Evolutionary conservation across 768 basidiomycete genomes (phyloP).

Genomic region (Paxillus involutus): DNA sequence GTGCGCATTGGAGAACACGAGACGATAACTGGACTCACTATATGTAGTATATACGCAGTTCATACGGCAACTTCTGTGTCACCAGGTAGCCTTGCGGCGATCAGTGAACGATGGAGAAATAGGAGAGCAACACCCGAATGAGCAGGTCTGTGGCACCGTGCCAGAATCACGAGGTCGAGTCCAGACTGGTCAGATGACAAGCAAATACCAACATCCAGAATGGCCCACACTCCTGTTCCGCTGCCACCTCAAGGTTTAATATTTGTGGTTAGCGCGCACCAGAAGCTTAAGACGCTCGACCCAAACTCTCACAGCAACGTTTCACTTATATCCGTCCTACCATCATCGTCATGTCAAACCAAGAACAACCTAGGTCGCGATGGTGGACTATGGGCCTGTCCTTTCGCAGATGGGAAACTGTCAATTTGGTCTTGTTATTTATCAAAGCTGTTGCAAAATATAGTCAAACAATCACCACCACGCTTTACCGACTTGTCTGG

Average conservation of each 20-base stretch:
- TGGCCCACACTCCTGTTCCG: constrained; percentile 9
- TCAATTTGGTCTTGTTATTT: constrained; percentile 35
- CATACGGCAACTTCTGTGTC: no score
- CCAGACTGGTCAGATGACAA: neutral
- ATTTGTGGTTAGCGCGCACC: neutral
- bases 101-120: neutral
- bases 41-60: no score
- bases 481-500: constrained; percentile 21
- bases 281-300: neutral
- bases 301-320: neutral
- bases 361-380: neutral
- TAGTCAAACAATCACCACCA: constrained; percentile 25
- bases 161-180: neutral
- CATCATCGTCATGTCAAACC: constrained; percentile 10
- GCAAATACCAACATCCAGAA: constrained; percentile 10
- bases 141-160: no score
- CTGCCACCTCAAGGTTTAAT: constrained; percentile 6
- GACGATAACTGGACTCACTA: no score
- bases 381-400: neutral
- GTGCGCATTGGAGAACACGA: no score
- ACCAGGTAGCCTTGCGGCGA: neutral
- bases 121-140: no score
- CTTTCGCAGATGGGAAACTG: neutral
- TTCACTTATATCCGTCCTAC: neutral
- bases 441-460: constrained; percentile 33